Evolutionary conservation across 495 filamentous ascomycete species (phyloP).

Genomic region (Podospora australis): DNA sequence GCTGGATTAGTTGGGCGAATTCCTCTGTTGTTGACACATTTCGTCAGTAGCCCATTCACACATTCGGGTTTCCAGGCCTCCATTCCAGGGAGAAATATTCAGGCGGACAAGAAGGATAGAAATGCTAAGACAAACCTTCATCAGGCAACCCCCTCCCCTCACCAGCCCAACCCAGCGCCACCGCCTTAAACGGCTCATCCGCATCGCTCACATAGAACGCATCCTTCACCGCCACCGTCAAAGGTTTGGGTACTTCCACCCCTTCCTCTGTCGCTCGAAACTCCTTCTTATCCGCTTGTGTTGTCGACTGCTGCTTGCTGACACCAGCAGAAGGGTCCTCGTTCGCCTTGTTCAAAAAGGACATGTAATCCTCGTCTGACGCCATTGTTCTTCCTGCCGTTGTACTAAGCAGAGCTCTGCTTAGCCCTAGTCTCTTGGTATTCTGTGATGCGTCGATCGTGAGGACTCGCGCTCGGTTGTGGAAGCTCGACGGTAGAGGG

Average conservation of each 20-base stretch:
- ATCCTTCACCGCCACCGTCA: slow-evolving; percentile 48
- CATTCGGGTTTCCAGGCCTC: no score
- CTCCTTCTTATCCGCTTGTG: slow-evolving; percentile 1
- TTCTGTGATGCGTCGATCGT: no score
- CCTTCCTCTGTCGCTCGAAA: slow-evolving; percentile 49
- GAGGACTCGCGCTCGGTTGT: no score
- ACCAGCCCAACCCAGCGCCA: slow-evolving; percentile 58
- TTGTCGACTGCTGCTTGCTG: slow-evolving; percentile 7
- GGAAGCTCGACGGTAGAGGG: no score
- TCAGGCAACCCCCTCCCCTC: slow-evolving; percentile 50
- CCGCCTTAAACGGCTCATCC: slow-evolving; percentile 77
- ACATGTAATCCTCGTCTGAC: slow-evolving; percentile 74
- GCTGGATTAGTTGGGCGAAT: slow-evolving; percentile 51
- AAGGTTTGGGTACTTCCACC: slow-evolving; percentile 46
- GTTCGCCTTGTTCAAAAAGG: slow-evolving; percentile 82
- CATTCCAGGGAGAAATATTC: slow-evolving; percentile 9
- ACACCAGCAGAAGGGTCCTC: slow-evolving; percentile 51
- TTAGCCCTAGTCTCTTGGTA: no score
- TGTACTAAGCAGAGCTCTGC: no score
- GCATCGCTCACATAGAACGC: slow-evolving; percentile 70
- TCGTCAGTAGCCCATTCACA: no score
- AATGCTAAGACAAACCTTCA: slow-evolving; percentile 46
- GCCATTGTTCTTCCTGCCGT: slow-evolving; percentile 41
- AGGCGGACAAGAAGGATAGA: slow-evolving; percentile 13
- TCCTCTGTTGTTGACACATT: slow-evolving; percentile 49